Evolutionary conservation across 192 early-diverging fungal species (phyloP), one percentile per base, ranked within the genome.

Genomic region (Umbelopsis isabellina): DNA sequence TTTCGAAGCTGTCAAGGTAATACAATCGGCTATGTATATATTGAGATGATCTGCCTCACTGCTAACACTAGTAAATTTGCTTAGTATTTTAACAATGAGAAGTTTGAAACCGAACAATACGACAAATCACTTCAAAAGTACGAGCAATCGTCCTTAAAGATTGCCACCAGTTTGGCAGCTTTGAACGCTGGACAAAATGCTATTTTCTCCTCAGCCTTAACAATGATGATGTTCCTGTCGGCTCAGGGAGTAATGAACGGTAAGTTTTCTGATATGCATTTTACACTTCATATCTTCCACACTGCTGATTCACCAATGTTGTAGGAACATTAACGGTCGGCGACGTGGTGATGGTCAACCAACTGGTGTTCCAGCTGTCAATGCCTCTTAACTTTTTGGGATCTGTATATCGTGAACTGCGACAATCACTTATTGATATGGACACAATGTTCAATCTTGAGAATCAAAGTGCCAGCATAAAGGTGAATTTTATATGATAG

Each of bases 301-400:
- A 88, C 48, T 89, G 91, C 76, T 30, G 27, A 30, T 30, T 52
- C 70, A n/a, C 91, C 76, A 83, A 22, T 66, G 37, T 21, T n/a
- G 16, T 47, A 47, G 91, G 92, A 0, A 82, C 87, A 2, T 83
- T 99, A 86, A 97, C 95, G 2, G 90, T 99, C 25, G 98, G 98
- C 48, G 98, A 99, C 75, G 86, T 99, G 6, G 98, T 99, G 20
- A 94, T 99, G 95, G 89, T 99, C 67, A 99, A 99, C 72, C 95
- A 97, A 20, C 91, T 99, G 25, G 91, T 99, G 25, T 98, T 99
- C 79, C 98, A 99, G 81, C 85, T 99, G 12, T 95, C 95, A 2
- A 84, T 98, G 77, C 98, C 98, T 20, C 85, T 99, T 15, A 98
- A 99, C 84, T 99, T 99, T 76, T 78, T 99, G 65, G 98, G 98